Evolutionary conservation across 371 early-diverging fungal genomes (phyloP).

Genomic region (Basidiobolus meristosporus): DNA sequence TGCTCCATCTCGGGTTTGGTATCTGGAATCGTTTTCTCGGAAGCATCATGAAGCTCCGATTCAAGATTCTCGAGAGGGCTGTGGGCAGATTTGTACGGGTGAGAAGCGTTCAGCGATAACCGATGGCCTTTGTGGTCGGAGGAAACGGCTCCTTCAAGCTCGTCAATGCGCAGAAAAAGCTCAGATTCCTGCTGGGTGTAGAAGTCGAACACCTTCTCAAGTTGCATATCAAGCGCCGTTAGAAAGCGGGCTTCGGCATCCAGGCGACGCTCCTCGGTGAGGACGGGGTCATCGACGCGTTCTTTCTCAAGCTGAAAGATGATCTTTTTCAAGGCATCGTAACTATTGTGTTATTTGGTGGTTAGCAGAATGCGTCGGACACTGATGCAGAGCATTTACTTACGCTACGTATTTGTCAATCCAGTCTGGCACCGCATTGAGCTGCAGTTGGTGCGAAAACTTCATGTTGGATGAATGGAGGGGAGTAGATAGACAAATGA

Average conservation of each 20-base stretch:
- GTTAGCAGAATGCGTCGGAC: neutral
- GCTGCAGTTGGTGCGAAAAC: constrained; percentile 70
- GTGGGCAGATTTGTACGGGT: neutral
- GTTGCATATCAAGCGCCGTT: constrained; percentile 14
- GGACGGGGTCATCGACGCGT: constrained; percentile 31
- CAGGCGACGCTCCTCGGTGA: constrained; percentile 19
- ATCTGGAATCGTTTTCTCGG: neutral
- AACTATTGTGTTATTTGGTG: constrained; percentile 16
- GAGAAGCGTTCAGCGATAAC: neutral
- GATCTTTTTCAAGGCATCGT: constrained; percentile 76
- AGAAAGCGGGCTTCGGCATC: constrained; percentile 10
- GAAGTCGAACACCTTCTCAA: constrained; percentile 56
- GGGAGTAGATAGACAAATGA: too few relatives aligned
- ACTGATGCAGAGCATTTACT: constrained; percentile 5
- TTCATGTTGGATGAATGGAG: constrained; percentile 32
- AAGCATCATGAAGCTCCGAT: neutral
- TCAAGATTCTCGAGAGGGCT: neutral
- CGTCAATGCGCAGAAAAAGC: constrained; percentile 37
- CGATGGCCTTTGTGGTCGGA: neutral
- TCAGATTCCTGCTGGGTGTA: constrained; percentile 66
- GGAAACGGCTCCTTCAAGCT: neutral
- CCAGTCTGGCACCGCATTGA: constrained; percentile 87
- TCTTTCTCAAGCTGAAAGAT: constrained; percentile 79
- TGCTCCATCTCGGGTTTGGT: constrained; percentile 6
- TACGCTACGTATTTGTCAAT: constrained; percentile 55